Base-by-base conservation (phyloP, 164 flowering plant genomes). In the Magnolia kwangsiensis region DNA sequence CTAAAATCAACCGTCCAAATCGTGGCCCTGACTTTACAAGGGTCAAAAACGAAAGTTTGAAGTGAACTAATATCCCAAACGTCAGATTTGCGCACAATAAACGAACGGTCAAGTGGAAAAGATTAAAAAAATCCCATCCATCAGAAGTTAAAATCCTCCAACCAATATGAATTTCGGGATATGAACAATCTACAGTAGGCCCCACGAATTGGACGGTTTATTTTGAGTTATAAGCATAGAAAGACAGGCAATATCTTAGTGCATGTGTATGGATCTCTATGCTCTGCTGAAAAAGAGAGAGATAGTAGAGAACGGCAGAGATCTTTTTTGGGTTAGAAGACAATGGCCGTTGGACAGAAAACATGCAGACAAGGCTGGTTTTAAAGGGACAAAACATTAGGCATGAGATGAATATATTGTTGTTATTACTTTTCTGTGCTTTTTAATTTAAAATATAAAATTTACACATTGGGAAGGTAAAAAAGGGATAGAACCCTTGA, bases 321-420 rank as follows among this genome's bases (percentile, higher is more conserved):
- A 14, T 67, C 50, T 31, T 67, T 67, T 67, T 31, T 27, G 80
- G 61, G 76, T 68, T 49, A 23, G 72, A 66, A 67, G 73, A 70
- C 80, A 74, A 8, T 61, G 67, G 78, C 72, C 69, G 80, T 75
- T 76, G 81, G 61, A 11, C 61, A 55, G 61, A 55, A 55, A 55
- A 55, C 61, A 78, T 72, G 75, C 37, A 68, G 71, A 68, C 71
- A 68, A 59, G 68, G 78, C 79, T 81, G 84, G 86, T 85, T 83
- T 82, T 75, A 84, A 84, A 80, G 88, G 81, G 88, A 87, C 89
- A 84, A 85, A 85, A 87, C 89, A 85, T 78, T 7, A 20, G 72
- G 72, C 86, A 78, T 80, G 83, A 83, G 76, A 78, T 82, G 85
- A 68, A 11, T 3, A 14, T 16, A 55, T 55, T 11, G 13, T 55